Base-by-base conservation (phyloP, 139 green algal genomes). In the Nannochloris sp. region DNA sequence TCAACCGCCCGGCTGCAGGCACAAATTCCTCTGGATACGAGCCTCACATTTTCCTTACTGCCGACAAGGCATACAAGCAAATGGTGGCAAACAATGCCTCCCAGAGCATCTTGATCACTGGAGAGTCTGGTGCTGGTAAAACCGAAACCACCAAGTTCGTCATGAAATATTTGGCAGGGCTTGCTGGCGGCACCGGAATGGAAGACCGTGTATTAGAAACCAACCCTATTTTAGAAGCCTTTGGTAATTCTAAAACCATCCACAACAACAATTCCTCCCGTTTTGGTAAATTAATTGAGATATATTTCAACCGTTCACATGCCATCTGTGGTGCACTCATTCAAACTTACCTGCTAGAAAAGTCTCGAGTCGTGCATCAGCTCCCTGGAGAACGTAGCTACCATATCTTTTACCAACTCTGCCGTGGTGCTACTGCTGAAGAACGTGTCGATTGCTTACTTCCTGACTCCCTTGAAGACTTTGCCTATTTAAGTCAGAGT, bases 131-230 rank as follows among this genome's bases (percentile, higher is more conserved):
- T 33, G 83, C 87, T 7, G 92, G 90, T 24, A 97, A 97, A 71
- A 97, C 92, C 2, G 92, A 97, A 71, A 97, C 90, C 8, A 91
- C 86, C 36, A 97, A 97, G 73, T 83, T 92, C 31, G 90, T 93
- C 13, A 97, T 97, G 92, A 81, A 89, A 80, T 93, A 91, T 74
- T 81, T 95, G 25, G 84, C 88, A 4, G 71, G 67, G 9, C 64
- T 93, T 42, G 87, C 87, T n/a, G 86, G 87, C 0, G 80, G 86
- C 10, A 82, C 77, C 2, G 83, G 78, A 10, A 69, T 73, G 61
- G 73, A 79, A 60, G 75, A 79, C 36, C 72, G 81, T 30, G 83
- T 95, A 46, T 61, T 86, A 33, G 76, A 91, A 77, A 92, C 83
- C 58, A 97, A 97, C 73, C 89, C 91, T 4, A 76, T 97, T 6